Evolutionary conservation across 2,329 filamentous ascomycete genomes (phyloP), one percentile per base, ranked within the genome.

Genomic region (Xylaria arbuscula): DNA sequence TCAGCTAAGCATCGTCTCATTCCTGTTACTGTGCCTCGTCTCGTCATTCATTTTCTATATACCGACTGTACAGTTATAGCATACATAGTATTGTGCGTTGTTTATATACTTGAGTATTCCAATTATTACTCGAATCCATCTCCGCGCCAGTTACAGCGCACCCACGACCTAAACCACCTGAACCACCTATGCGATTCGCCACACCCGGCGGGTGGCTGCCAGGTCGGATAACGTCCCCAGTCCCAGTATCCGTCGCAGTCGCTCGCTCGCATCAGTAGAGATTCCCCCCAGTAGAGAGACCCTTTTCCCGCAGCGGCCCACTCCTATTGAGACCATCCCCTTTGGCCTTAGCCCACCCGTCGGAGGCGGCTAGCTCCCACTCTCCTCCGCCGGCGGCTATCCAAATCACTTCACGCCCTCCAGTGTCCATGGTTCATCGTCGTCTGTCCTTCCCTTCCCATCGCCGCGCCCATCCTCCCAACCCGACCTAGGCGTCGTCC

Each of bases 251-350:
- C 22, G 38, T 28, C 28, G 47, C 55, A 42, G 38, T 24, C 24
- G 28, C 47, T 42, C 58, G 47, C 28, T 42, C n/a, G 28, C 58
- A 53, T 47, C 58, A 40, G 58, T 53, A 61, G 58, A 28, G 28
- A 28, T 5, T 28, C 5, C 28, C 5, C 28, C 28, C 28, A 28
- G 28, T 3, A 28, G 28, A 61, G 40, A 57, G 36, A 17, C 54
- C 58, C 58, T 45, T 51, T 53, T 47, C 45, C 59, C 47, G 59
- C 42, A 45, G 58, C n/a, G 63, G 67, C 67, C 67, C 67, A 66
- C 67, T 63, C 63, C 62, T 57, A 17, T 66, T 59, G 55, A 64
- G 40, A 63, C 54, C 54, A 58, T 62, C 48, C 45, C 58, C 51
- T 58, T 45, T 57, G 45, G 32, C 53, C 28, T 54, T 45, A 64